A percentile compares a stretch with the other conserved stretches of the same genome.
Evolutionary conservation across 1,139 yeast genomes (phyloP).

Genomic region (Hemisphaericaspora subhashii): DNA sequence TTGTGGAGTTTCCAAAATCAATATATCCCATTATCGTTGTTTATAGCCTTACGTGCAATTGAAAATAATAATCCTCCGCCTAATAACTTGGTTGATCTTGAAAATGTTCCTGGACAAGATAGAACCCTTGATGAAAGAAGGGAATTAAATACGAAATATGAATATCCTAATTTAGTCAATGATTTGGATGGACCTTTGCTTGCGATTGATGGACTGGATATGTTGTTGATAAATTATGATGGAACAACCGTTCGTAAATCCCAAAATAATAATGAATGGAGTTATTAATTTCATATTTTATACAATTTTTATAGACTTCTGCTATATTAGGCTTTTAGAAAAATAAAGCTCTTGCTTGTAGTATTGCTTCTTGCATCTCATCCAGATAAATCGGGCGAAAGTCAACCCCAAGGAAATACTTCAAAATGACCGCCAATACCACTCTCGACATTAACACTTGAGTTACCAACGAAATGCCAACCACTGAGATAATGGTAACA

Average conservation of each 20-base stretch:
- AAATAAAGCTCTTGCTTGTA: neutral
- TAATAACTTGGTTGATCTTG: constrained; percentile 17
- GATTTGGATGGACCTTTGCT: constrained; percentile 83
- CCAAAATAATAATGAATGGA: constrained; percentile 17
- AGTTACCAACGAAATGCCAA: neutral
- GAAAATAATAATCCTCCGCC: constrained; percentile 19
- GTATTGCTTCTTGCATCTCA: neutral
- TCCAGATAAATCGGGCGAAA: neutral
- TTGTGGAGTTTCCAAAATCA: constrained; percentile 82
- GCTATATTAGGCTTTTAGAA: constrained; percentile 1
- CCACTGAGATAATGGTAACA: neutral
- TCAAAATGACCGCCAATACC: neutral
- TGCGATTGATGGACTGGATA: constrained; percentile 62
- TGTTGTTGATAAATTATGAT: constrained; percentile 58
- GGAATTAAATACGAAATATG: constrained; percentile 67
- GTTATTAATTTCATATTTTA: constrained; percentile 6
- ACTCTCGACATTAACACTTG: neutral
- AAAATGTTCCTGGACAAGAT: constrained; percentile 7
- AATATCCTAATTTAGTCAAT: constrained; percentile 70
- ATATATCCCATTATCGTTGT: constrained; percentile 76
- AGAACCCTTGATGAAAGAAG: constrained; percentile 66
- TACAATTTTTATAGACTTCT: neutral
- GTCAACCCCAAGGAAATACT: neutral
- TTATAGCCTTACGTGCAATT: constrained; percentile 74
- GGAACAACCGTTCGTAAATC: constrained; percentile 38